These are phyloP conservation scores for Coriolopsis trogii DNA, from an alignment of 1,284 basidiomycete species.

Conservation along the genomic window DNA sequence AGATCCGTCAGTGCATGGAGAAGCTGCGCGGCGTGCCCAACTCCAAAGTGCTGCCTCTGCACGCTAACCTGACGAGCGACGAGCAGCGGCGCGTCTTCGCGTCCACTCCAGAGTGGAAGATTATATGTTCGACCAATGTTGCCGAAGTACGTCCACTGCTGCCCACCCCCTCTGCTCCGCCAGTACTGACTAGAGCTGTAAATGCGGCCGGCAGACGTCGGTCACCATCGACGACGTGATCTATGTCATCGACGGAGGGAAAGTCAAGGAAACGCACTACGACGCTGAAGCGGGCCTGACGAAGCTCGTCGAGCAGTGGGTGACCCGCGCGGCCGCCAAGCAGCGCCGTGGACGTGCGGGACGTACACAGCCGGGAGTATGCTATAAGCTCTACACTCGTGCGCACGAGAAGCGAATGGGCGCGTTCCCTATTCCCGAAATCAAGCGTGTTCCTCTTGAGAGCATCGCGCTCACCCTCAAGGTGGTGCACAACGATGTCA, in stretches of 20 bases:
- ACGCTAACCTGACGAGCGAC: constrained; percentile 85
- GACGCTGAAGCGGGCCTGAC: constrained; percentile 81
- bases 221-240: constrained; percentile 93
- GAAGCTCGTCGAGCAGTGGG: constrained; percentile 78
- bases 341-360: constrained; percentile 92
- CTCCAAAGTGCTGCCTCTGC: constrained; percentile 79
- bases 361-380: constrained; percentile 80
- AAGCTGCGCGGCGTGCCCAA: constrained; percentile 51
- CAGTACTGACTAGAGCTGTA: not conserved
- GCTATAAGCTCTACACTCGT: constrained; percentile 86
- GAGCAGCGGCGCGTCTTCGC: constrained; percentile 87
- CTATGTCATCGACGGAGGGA: constrained; percentile 86
- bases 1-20: constrained; percentile 83
- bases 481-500: constrained; percentile 81
- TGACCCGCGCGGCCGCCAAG: constrained; percentile 79
- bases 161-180: not conserved
- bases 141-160: constrained; percentile 58
- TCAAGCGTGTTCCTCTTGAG: constrained; percentile 88
- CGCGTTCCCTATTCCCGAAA: constrained; percentile 84
- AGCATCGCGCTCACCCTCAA: constrained; percentile 85
- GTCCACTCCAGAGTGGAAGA: constrained; percentile 72
- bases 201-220: constrained; percentile 75
- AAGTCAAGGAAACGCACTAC: constrained; percentile 89
- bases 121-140: constrained; percentile 91
- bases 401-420: constrained; percentile 75